Evolutionary conservation across 202 grass and related monocot genomes (phyloP), one percentile per base, ranked within the genome.

Genomic region (Carex sylvatica): DNA sequence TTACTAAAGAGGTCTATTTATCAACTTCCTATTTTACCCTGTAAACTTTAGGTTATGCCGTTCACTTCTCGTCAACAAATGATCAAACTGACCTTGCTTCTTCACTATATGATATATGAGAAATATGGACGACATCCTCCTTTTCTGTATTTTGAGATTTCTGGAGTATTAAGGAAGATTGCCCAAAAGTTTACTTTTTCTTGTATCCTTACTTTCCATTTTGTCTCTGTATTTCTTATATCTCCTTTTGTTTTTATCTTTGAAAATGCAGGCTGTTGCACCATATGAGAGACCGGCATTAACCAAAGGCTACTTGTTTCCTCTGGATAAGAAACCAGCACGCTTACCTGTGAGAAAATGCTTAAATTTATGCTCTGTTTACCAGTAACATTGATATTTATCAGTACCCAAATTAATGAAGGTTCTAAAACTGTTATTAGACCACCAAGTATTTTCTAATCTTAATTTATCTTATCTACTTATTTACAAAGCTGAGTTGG

Each of bases 231-330:
- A 38, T 58, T 74, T 52, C 12, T 4, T 61, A 83, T 11, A 36
- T 88, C 63, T 86, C 52, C 70, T 36, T 74, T 64, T 13, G 26
- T 66, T 46, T 69, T 26, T 36, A 68, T 67, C 82, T 89, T 6
- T 15, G 78, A 35, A 19, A 6, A 63, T 88, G 70, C 86, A 97
- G 95, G 88, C 87, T 33, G 65, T 89, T 87, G 85, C 95, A 78
- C 95, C 95, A 59, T 97, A 97, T 46, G 95, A 97, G 82, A 87
- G 95, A 65, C 95, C 95, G 13, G 90, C 95, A 58, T 87, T 97
- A 83, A 97, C 92, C 47, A 97, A 97, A 88, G 95, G 88, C 36
- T 97, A 97, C 78, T 82, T 97, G 11, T 97, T 97, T 81, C 92
- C 95, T 62, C 90, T 83, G 4, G 92, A 97, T 16, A 97, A 94